Evolutionary conservation across 306 rosid species (phyloP), one percentile per base, ranked within the genome.

Genomic region (Betula pendula): DNA sequence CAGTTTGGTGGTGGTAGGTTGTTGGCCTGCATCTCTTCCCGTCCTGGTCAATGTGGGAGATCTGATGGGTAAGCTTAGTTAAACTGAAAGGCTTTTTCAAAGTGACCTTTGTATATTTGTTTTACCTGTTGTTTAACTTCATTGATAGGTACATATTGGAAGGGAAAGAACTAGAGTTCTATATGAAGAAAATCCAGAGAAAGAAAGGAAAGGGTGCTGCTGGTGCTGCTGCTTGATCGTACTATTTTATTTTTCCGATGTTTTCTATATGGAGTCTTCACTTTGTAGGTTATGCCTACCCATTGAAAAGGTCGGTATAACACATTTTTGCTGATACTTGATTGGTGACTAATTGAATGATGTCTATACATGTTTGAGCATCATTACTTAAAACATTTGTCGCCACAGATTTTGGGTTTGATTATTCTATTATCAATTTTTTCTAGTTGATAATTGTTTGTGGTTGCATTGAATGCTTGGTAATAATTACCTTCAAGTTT

Each of bases 31-130:
- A 85, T 85, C 69, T 82, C 89, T 38, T 85, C 89, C 47, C 86
- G 89, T 3, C 89, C 89, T 15, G 86, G 89, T 16, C 86, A 85
- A 77, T 85, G 89, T 65, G 89, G 89, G 76, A 47, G 86, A 62
- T 80, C 86, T 77, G 89, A 85, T 70, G 89, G 89, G 89, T 85
- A 85, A 52, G 69, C 52, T 20, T 10, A 10, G 40, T 13, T 49
- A 24, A 29, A 56, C 63, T 0, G 2, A 56, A 56, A 25, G 33
- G 12, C n/a, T n/a, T 56, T 49, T 56, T 0, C 13, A 13, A 56
- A 0, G 25, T 56, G 25, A 8, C 16, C 38, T 77, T 33, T 38
- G 19, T 63, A 11, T 33, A 11, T 1, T 50, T 3, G 20, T 19
- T 22, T 33, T 47, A 47, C 50, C 58, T 51, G 4, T 14, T 51